Conservation (phyloP, 352 stramenopile genomes). For the Lagenidium giganteum region DNA sequence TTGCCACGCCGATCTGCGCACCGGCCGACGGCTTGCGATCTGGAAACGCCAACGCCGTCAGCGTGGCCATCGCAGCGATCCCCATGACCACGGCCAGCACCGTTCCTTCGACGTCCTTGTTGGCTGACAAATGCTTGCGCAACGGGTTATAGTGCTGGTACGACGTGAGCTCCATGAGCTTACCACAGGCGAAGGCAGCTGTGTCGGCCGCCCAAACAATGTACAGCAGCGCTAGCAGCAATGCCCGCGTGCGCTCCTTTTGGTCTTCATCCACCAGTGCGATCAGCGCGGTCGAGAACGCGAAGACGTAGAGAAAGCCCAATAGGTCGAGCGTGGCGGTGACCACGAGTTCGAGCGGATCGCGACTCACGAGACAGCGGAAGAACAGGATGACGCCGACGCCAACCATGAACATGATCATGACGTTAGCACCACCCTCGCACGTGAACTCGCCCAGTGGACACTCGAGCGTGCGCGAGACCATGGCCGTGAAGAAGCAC, state of each 20-base stretch:
- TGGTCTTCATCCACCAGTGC: conserved; percentile 52
- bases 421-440: conserved; percentile 21
- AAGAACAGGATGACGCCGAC: conserved; percentile 40
- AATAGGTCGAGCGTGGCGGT: conserved; percentile 44
- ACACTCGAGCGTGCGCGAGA: conserved; percentile 51
- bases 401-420: conserved; percentile 24
- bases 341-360: conserved; percentile 29
- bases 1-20: conserved; percentile 69
- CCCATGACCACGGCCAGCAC: conserved; percentile 78
- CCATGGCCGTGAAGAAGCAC: conserved; percentile 40
- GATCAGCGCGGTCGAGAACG: conserved; percentile 41
- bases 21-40: conserved; percentile 65
- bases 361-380: conserved; percentile 25
- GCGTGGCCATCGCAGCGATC: conserved; percentile 82
- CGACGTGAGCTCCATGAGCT: conserved; percentile 76
- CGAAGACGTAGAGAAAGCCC: conserved; percentile 59
- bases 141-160: conserved; percentile 80
- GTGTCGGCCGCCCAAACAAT: conserved; percentile 87
- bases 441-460: conserved; percentile 52
- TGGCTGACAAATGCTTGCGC: conserved; percentile 89
- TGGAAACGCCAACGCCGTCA: conserved; percentile 55
- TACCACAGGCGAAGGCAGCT: conserved; percentile 91
- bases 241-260: conserved; percentile 34
- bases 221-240: conserved; percentile 63
- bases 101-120: conserved; percentile 96